Evolutionary conservation across 495 filamentous ascomycete species (phyloP).

Genomic region (Staphylotrichum longicolle): DNA sequence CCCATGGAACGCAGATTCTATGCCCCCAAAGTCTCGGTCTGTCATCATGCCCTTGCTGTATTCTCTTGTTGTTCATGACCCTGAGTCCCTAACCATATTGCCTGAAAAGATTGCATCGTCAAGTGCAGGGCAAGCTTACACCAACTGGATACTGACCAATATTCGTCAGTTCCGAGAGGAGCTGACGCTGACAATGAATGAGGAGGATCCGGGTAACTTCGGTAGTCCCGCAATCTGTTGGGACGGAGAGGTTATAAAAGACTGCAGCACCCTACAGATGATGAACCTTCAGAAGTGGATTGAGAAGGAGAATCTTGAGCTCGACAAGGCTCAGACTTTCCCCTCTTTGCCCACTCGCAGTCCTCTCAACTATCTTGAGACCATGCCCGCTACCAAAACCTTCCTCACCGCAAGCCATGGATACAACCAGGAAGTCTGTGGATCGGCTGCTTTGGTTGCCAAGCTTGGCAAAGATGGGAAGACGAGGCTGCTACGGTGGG

Average conservation of each 20-base stretch:
- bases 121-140: not conserved
- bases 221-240: too few relatives aligned
- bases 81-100: not conserved
- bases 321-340: not conserved
- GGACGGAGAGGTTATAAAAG: too few relatives aligned
- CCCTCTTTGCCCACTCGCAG: too few relatives aligned
- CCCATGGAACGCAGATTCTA: too few relatives aligned
- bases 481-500: not conserved
- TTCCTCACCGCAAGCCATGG: too few relatives aligned
- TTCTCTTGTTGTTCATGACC: too few relatives aligned
- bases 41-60: too few relatives aligned
- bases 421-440: not conserved
- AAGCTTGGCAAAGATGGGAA: not conserved
- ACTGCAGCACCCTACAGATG: too few relatives aligned
- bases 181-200: too few relatives aligned
- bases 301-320: not conserved
- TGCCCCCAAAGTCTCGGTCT: too few relatives aligned
- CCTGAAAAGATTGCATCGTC: not conserved
- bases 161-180: not conserved
- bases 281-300: not conserved
- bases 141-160: not conserved
- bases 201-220: too few relatives aligned
- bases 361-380: not conserved
- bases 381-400: not conserved
- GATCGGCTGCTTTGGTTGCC: not conserved